Evolutionary conservation across 129 eudicot species (phyloP).

Genomic region (Sambucus nigra): DNA sequence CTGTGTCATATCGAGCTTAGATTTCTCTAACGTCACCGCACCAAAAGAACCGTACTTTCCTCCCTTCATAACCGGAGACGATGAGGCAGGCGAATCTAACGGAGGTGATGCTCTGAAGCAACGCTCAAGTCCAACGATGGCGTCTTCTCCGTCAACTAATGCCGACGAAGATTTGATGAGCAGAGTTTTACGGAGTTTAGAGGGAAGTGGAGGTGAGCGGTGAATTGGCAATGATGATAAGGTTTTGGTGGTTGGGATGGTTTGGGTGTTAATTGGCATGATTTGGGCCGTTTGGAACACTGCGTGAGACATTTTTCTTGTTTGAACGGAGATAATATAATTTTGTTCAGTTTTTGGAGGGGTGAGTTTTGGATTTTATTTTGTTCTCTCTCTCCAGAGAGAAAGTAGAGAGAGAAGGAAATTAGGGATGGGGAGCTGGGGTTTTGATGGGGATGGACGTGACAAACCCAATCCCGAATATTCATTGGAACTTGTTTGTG

Average conservation of each 20-base stretch:
- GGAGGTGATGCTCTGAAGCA: slow-evolving; percentile 44
- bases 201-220: slow-evolving; percentile 16
- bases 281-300: slow-evolving; percentile 54
- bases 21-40: slow-evolving; percentile 65
- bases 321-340: background rate
- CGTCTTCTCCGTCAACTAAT: slow-evolving; percentile 47
- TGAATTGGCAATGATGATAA: slow-evolving; percentile 31
- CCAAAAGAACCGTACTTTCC: slow-evolving; percentile 49
- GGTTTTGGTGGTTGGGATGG: slow-evolving; percentile 35
- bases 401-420: slow-evolving; percentile 14
- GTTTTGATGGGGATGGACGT: slow-evolving; percentile 21
- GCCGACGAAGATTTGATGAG: slow-evolving; percentile 35
- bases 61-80: slow-evolving; percentile 59
- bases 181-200: slow-evolving; percentile 23
- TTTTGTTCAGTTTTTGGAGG: background rate
- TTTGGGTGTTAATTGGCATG: slow-evolving; percentile 47
- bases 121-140: slow-evolving; percentile 45
- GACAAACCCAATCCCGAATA: slow-evolving; percentile 18
- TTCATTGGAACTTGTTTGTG: no score
- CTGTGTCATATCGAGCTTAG: slow-evolving; percentile 56
- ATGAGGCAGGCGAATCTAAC: slow-evolving; percentile 14
- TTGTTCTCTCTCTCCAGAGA: slow-evolving; percentile 32
- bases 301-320: slow-evolving; percentile 43
- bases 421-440: slow-evolving; percentile 8
- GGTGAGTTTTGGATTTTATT: slow-evolving; percentile 1